A percentile compares a stretch with the other conserved stretches of the same genome.
Conservation (phyloP, 805 yeast genomes). For the Saccharomycopsis olivae region DNA sequence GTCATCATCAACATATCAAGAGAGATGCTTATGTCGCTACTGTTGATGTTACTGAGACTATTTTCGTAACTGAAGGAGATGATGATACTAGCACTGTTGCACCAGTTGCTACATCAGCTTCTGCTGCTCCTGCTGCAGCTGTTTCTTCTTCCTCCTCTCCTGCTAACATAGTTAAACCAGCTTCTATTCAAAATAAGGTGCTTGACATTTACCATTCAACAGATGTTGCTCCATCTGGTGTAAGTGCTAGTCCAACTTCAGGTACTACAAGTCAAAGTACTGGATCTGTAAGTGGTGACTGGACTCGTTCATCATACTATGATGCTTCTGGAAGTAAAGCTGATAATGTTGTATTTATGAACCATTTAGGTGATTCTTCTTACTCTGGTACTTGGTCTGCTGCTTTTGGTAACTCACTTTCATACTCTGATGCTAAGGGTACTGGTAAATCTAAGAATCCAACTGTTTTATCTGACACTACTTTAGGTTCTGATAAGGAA, state of each 20-base stretch:
- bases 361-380: slow-evolving; percentile 73
- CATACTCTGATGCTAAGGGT: slow-evolving; percentile 75
- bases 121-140: slow-evolving; percentile 24
- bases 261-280: slow-evolving; percentile 19
- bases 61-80: slow-evolving; percentile 45
- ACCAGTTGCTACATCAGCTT: slow-evolving; percentile 22
- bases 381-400: slow-evolving; percentile 86
- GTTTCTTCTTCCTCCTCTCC: slow-evolving; percentile 22
- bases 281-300: slow-evolving; percentile 37
- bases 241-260: slow-evolving; percentile 20
- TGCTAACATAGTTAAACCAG: slow-evolving; percentile 1
- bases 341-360: slow-evolving; percentile 63
- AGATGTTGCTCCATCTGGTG: slow-evolving; percentile 21
- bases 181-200: slow-evolving; percentile 12
- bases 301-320: slow-evolving; percentile 73
- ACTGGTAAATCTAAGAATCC: slow-evolving; percentile 63
- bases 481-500: slow-evolving; percentile 66
- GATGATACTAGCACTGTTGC: slow-evolving; percentile 31
- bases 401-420: slow-evolving; percentile 85
- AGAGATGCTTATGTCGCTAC: slow-evolving; percentile 52
- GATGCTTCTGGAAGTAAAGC: slow-evolving; percentile 48
- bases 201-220: slow-evolving; percentile 19
- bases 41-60: slow-evolving; percentile 71
- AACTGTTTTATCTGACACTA: slow-evolving; percentile 55
- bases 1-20: slow-evolving; percentile 42